phyloP scores from a whole-genome alignment of 371 early-diverging fungal genomes.

The Basidiobolus meristosporus region DNA sequence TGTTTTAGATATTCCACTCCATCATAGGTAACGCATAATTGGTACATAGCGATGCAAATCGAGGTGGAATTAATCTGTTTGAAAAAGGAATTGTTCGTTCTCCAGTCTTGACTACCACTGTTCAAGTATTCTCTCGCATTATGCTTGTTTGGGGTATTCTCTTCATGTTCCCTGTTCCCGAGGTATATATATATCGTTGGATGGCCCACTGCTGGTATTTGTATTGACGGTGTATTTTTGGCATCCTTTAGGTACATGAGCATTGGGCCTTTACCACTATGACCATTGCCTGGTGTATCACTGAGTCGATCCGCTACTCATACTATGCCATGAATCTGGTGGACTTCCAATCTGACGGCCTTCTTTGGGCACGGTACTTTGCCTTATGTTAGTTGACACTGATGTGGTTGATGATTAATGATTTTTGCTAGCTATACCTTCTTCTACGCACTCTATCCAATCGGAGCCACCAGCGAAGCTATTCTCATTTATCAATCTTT shows the following conservation, averaged over 20 bases:
- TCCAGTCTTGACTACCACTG: constrained; percentile 50
- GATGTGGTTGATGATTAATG: neutral
- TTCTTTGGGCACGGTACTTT: constrained; percentile 42
- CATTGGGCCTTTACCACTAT: constrained; percentile 57
- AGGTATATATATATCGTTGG: neutral
- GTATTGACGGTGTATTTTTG: constrained; percentile 1
- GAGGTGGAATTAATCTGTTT: neutral
- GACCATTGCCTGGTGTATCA: constrained; percentile 83
- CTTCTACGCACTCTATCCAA: constrained; percentile 78
- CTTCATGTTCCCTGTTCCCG: constrained; percentile 26
- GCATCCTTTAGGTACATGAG: constrained; percentile 17
- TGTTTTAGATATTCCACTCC: too few relatives aligned
- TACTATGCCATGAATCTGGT: constrained; percentile 61
- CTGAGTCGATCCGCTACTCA: constrained; percentile 74
- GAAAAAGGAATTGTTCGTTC: constrained; percentile 55
- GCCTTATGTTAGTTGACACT: neutral
- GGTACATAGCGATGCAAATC: too few relatives aligned
- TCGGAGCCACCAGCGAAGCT: constrained; percentile 74
- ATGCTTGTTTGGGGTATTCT: constrained; percentile 69
- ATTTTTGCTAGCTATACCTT: constrained; percentile 77
- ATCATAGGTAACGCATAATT: too few relatives aligned
- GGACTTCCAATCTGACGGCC: constrained; percentile 20
- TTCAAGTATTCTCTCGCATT: constrained; percentile 77
- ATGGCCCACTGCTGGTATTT: neutral
- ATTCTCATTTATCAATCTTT: constrained; percentile 52